phyloP scores from a whole-genome alignment of 768 basidiomycete species.

The Auriculariales sp. region DNA sequence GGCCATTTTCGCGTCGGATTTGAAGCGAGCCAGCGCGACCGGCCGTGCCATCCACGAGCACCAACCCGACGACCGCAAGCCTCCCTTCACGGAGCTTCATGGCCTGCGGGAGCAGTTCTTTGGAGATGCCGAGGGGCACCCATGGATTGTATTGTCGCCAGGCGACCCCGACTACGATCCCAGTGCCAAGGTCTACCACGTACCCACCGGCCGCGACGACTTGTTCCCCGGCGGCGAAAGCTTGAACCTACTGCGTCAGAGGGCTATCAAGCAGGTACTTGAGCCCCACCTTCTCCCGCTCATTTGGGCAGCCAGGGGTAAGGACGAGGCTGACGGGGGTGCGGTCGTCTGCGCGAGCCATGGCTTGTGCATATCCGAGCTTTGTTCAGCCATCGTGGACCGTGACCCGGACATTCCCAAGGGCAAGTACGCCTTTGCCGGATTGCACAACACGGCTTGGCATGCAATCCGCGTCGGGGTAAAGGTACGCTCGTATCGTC shows the following conservation, averaged over 20 bases:
- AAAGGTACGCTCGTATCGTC: neutral
- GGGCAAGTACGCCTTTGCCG: neutral
- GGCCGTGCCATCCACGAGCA: conserved; percentile 38
- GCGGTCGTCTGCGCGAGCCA: conserved; percentile 56
- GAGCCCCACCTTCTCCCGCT: conserved; percentile 41
- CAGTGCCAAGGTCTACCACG: conserved; percentile 32
- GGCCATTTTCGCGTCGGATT: conserved; percentile 49
- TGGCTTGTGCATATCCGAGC: conserved; percentile 50
- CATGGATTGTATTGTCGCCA: conserved; percentile 21
- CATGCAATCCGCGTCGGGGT: neutral
- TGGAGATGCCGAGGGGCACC: conserved; percentile 53
- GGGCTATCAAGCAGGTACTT: conserved; percentile 35
- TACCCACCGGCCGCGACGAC: conserved; percentile 27
- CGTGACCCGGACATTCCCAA: neutral
- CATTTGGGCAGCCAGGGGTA: conserved; percentile 24
- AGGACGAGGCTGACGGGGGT: neutral
- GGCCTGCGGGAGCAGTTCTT: conserved; percentile 56
- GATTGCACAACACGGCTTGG: neutral
- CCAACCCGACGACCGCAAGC: conserved; percentile 29
- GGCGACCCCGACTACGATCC: conserved; percentile 17
- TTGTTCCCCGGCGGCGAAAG: conserved; percentile 64
- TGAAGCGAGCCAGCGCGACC: conserved; percentile 49
- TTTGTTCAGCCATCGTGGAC: neutral
- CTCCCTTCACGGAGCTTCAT: conserved; percentile 30
- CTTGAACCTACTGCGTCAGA: conserved; percentile 39